These are phyloP conservation scores for Parathielavia appendiculata DNA, from an alignment of 495 filamentous ascomycete species.

Conservation along the genomic window DNA sequence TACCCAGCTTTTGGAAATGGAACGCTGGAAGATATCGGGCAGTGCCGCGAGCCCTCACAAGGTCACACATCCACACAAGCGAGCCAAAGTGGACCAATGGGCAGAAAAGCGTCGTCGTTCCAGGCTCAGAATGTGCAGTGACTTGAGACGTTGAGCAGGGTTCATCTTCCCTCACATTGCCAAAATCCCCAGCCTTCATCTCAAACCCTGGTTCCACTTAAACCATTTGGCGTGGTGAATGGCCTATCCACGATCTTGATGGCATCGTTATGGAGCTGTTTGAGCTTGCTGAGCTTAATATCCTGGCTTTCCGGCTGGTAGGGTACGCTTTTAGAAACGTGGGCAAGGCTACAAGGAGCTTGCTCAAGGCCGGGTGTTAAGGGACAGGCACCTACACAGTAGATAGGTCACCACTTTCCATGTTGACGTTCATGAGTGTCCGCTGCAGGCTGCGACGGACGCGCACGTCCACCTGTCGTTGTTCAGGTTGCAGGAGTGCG, in stretches of 20 bases:
- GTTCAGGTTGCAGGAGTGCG: slow-evolving; percentile 8
- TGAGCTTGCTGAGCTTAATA: too few species aligned
- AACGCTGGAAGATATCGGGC: not conserved
- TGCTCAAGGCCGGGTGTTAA: not conserved
- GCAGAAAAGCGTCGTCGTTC: too few species aligned
- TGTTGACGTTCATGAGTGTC: not conserved
- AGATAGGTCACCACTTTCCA: not conserved
- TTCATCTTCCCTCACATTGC: not conserved
- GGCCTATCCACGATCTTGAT: not conserved
- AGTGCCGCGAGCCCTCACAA: not conserved
- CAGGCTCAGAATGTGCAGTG: not conserved
- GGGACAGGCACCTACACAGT: too few species aligned
- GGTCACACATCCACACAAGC: slow-evolving; percentile 1
- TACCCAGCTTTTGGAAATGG: not conserved
- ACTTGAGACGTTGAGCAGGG: not conserved
- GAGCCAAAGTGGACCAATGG: not conserved
- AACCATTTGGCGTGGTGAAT: not conserved
- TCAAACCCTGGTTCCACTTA: not conserved
- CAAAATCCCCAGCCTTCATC: not conserved
- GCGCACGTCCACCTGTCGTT: not conserved
- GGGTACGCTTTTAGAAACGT: slow-evolving; percentile 7
- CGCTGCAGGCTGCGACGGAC: slow-evolving; percentile 8
- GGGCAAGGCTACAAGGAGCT: not conserved
- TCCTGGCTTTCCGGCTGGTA: not conserved
- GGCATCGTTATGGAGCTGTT: too few species aligned